Conservation (phyloP, 1,284 basidiomycete genomes). For the Meripilus lineatus region DNA sequence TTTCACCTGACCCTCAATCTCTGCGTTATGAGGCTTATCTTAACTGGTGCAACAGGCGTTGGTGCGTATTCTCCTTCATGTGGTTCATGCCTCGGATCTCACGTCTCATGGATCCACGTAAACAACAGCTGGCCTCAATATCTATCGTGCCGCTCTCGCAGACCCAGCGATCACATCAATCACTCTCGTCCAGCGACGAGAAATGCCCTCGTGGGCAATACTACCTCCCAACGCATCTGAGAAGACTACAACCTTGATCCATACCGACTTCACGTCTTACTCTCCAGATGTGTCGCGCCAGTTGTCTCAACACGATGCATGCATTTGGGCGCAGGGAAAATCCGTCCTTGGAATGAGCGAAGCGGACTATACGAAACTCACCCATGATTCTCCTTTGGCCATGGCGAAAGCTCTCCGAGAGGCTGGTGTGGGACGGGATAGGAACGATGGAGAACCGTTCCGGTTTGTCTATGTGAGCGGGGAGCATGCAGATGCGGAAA, state of each 20-base stretch:
- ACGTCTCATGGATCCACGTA: too few relatives aligned
- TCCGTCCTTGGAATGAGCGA: constrained; percentile 29
- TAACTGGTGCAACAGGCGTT: constrained; percentile 33
- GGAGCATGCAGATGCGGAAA: constrained; percentile 27
- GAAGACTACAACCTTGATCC: constrained; percentile 29
- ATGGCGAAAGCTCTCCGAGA: constrained; percentile 28
- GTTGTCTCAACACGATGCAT: constrained; percentile 33
- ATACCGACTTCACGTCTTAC: constrained; percentile 32
- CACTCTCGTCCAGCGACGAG: constrained; percentile 30
- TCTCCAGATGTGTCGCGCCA: constrained; percentile 24
- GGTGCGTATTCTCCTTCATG: constrained; percentile 18
- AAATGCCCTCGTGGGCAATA: constrained; percentile 29
- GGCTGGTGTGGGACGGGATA: constrained; percentile 21
- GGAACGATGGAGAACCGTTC: constrained; percentile 23
- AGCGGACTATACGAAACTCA: constrained; percentile 32
- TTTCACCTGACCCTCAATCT: too few relatives aligned
- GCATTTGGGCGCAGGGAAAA: constrained; percentile 37
- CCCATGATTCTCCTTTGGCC: constrained; percentile 30
- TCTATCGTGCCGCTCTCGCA: constrained; percentile 32
- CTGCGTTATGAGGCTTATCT: constrained; percentile 32
- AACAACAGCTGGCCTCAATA: constrained; percentile 34
- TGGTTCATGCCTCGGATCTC: neutral
- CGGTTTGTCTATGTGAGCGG: constrained; percentile 33
- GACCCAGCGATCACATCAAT: constrained; percentile 30
- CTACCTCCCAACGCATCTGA: constrained; percentile 25